Percentiles rank a stretch among this genome's conserved stretches.
Conservation (phyloP, 345 rosid species). For the Erodium maritimum region DNA sequence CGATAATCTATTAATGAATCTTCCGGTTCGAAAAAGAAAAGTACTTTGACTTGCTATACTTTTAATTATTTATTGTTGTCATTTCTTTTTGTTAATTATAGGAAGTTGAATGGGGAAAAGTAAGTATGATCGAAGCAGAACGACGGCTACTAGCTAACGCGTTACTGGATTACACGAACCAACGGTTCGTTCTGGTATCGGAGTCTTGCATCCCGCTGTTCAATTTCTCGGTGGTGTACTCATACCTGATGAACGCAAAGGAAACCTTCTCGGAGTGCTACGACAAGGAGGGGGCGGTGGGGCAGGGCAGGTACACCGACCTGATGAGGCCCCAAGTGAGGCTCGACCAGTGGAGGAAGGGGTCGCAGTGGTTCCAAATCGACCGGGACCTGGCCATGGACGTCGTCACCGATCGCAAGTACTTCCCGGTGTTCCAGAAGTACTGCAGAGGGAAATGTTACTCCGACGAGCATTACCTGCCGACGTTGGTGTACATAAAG, state of each 20-base stretch:
- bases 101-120: conserved; percentile 67
- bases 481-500: conserved; percentile 44
- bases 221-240: conserved; percentile 55
- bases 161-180: conserved; percentile 51
- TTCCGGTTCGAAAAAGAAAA: no score
- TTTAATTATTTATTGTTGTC: no score
- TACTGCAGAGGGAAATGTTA: conserved; percentile 46
- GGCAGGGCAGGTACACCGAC: conserved; percentile 54
- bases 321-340: conserved; percentile 44
- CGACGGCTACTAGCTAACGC: conserved; percentile 73
- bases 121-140: conserved; percentile 79
- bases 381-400: conserved; percentile 49
- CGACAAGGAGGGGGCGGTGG: conserved; percentile 38
- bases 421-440: conserved; percentile 45
- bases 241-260: conserved; percentile 41
- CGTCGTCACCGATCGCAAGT: conserved; percentile 43
- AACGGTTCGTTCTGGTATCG: conserved; percentile 65
- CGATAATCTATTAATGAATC: no score
- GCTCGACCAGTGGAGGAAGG: conserved; percentile 63
- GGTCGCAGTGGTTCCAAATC: conserved; percentile 79
- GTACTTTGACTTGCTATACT: no score
- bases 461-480: conserved; percentile 70
- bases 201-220: conserved; percentile 82
- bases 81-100: no score
- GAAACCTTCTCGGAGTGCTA: conserved; percentile 44